phyloP scores from a whole-genome alignment of 2,329 filamentous ascomycete genomes.

The Ophiostoma piceae region DNA sequence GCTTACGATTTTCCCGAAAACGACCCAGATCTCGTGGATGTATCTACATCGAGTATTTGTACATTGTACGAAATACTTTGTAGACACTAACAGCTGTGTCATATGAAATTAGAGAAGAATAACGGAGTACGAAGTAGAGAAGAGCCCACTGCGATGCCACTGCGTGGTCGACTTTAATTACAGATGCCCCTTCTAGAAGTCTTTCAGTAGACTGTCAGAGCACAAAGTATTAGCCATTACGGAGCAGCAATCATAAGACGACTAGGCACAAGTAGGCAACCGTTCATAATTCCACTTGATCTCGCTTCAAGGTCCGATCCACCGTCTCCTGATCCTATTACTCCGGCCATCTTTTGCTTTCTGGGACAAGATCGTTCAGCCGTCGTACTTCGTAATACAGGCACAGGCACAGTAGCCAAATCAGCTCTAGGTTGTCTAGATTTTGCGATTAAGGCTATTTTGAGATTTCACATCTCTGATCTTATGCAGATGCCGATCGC shows the following conservation, averaged over 20 bases:
- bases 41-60: neutral
- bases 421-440: neutral
- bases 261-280: neutral
- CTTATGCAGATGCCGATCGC: constrained; percentile 1
- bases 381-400: neutral
- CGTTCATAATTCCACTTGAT: constrained; percentile 8
- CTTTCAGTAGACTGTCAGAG: too few species aligned
- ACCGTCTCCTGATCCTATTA: constrained; percentile 4
- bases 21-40: neutral
- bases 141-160: neutral
- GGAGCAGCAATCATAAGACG: too few species aligned
- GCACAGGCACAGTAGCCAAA: neutral
- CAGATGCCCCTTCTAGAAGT: neutral
- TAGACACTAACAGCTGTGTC: neutral
- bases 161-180: neutral
- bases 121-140: neutral
- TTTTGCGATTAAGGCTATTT: neutral
- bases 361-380: neutral
- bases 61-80: too few species aligned
- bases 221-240: too few species aligned
- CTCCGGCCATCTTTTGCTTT: constrained; percentile 4
- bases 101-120: neutral
- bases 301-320: constrained; percentile 5
- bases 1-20: constrained; percentile 11
- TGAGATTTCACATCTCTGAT: neutral